Conservation (phyloP, 1,284 basidiomycete genomes). For the Marasmius oreades region DNA sequence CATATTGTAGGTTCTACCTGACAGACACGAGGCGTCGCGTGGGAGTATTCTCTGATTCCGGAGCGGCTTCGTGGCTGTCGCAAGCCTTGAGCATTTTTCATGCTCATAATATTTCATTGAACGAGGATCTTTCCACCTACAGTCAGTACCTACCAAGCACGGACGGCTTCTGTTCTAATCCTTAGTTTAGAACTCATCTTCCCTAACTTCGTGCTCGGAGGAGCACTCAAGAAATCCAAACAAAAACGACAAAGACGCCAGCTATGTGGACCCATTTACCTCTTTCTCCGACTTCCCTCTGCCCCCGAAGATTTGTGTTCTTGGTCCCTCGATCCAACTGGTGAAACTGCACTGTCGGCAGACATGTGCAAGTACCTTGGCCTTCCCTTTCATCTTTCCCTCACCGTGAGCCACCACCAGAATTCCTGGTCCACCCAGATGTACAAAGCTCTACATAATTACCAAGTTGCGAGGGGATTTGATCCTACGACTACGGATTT, state of each 20-base stretch:
- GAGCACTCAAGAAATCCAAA: background rate
- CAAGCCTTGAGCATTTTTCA: background rate
- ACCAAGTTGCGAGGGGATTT: background rate
- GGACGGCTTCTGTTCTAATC: background rate
- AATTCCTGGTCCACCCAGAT: background rate
- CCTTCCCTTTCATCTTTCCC: background rate
- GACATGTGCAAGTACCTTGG: background rate
- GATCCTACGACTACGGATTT: no score
- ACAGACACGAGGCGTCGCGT: background rate
- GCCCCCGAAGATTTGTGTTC: background rate
- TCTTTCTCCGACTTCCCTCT: background rate
- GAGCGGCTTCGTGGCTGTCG: background rate
- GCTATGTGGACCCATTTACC: background rate
- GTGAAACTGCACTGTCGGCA: background rate
- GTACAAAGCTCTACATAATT: background rate
- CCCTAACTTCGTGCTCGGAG: background rate
- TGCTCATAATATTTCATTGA: background rate
- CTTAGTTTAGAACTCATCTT: background rate
- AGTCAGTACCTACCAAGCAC: background rate
- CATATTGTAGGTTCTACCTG: background rate
- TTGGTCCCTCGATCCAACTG: background rate
- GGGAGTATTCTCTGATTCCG: background rate
- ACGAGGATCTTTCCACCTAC: background rate
- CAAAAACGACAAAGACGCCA: background rate
- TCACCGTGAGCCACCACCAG: background rate